Percentiles rank a stretch among this genome's conserved stretches.
Evolutionary conservation across 306 rosid genomes (phyloP).

Genomic region (Lathyrus oleraceus): DNA sequence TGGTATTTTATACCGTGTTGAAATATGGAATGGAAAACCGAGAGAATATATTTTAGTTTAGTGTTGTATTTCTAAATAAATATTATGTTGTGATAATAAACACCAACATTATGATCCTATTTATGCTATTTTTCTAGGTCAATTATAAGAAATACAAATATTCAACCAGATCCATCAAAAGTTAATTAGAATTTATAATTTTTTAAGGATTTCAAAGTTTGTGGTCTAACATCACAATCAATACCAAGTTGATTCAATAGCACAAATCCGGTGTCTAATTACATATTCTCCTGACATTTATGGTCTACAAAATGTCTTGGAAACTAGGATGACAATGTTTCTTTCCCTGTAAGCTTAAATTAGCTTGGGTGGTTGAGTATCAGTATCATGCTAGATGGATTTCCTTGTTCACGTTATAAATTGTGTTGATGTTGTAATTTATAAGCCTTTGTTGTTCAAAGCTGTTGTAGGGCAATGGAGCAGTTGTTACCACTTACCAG

Average conservation of each 20-base stretch:
- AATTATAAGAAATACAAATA: not conserved
- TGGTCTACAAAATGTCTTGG: not conserved
- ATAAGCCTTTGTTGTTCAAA: too few species aligned
- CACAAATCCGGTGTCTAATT: not conserved
- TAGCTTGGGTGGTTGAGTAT: not conserved
- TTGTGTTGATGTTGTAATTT: not conserved
- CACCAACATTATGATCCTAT: not conserved
- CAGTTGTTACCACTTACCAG: not conserved
- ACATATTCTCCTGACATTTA: not conserved
- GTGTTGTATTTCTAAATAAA: not conserved
- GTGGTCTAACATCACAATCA: not conserved
- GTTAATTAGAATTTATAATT: not conserved
- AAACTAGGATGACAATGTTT: slow-evolving; percentile 20
- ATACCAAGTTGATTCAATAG: not conserved
- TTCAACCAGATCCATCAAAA: not conserved
- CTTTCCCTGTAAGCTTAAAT: not conserved
- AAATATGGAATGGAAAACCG: not conserved
- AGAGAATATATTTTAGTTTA: not conserved
- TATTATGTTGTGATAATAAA: not conserved
- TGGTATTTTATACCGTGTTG: not conserved
- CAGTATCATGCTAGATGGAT: slow-evolving; percentile 5
- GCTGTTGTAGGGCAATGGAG: not conserved
- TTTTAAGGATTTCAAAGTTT: not conserved
- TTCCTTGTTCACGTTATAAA: not conserved
- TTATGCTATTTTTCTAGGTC: slow-evolving; percentile 8